These are phyloP conservation scores for Furcasterigmium sp. DNA, from an alignment of 2,329 filamentous ascomycete genomes.

Conservation along the genomic window DNA sequence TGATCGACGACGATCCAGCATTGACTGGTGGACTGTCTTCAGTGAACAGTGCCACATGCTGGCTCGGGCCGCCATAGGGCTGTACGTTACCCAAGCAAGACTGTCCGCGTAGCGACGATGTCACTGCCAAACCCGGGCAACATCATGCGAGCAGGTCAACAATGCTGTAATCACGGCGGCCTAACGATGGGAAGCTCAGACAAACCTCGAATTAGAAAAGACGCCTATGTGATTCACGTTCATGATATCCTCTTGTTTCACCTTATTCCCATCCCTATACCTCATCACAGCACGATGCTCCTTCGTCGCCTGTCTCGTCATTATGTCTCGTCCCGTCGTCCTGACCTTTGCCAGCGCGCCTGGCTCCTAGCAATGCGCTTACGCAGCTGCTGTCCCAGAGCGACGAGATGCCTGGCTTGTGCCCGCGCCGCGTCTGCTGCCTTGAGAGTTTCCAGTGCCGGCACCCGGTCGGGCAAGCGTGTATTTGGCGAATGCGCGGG, in stretches of 20 bases:
- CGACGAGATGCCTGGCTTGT: slow-evolving; percentile 12
- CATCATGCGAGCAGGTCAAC: too few species aligned
- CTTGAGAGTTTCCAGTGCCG: slow-evolving; percentile 12
- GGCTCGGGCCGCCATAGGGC: too few species aligned
- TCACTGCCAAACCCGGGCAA: too few species aligned
- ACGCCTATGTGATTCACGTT: not conserved
- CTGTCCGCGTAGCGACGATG: too few species aligned
- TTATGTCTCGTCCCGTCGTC: slow-evolving; percentile 1
- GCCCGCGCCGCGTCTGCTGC: slow-evolving; percentile 10
- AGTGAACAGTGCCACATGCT: too few species aligned
- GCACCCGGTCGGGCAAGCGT: slow-evolving; percentile 51
- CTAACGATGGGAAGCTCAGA: too few species aligned
- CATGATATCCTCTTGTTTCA: not conserved
- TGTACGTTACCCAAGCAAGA: too few species aligned
- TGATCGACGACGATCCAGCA: too few species aligned
- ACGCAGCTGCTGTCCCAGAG: slow-evolving; percentile 8
- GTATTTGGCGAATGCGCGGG: slow-evolving; percentile 94
- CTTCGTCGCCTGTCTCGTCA: not conserved
- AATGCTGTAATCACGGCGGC: too few species aligned
- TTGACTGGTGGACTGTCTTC: too few species aligned
- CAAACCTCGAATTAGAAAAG: not conserved
- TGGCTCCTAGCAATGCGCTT: not conserved
- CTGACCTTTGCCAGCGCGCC: too few species aligned
- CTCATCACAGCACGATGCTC: not conserved
- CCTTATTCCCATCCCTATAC: not conserved